phyloP scores from a whole-genome alignment of 495 filamentous ascomycete genomes.

The Cladorrhinum samala region DNA sequence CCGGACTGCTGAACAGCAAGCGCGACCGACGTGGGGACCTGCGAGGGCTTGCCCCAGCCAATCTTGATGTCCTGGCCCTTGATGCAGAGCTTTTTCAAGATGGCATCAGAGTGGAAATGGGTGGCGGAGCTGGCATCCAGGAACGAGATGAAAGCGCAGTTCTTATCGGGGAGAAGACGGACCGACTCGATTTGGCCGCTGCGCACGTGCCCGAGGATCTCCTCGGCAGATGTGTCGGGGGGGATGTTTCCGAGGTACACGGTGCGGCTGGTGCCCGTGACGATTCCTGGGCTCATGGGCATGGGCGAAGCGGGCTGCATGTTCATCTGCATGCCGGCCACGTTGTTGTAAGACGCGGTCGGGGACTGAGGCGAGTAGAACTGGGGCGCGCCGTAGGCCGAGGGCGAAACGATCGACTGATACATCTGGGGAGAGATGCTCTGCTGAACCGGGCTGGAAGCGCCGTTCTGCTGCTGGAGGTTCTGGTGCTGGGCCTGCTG shows the following conservation, averaged over 20 bases:
- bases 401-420: slow-evolving; percentile 70
- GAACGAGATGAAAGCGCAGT: slow-evolving; percentile 99
- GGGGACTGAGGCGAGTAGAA: slow-evolving; percentile 83
- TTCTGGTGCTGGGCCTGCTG: slow-evolving; percentile 58
- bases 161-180: slow-evolving; percentile 93
- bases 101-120: slow-evolving; percentile 98
- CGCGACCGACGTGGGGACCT: slow-evolving; percentile 94
- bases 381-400: slow-evolving; percentile 64
- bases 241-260: slow-evolving; percentile 98
- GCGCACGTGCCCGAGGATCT: slow-evolving; percentile 93
- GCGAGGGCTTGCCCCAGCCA: slow-evolving; percentile 97
- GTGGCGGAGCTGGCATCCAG: slow-evolving; percentile 93
- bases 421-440: slow-evolving; percentile 66
- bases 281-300: slow-evolving; percentile 64
- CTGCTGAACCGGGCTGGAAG: slow-evolving; percentile 46
- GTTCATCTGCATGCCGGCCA: slow-evolving; percentile 49
- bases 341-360: slow-evolving; percentile 61
- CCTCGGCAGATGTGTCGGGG: slow-evolving; percentile 94
- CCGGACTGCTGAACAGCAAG: slow-evolving; percentile 95
- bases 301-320: slow-evolving; percentile 59
- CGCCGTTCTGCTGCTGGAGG: slow-evolving; percentile 47
- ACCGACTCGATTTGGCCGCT: slow-evolving; percentile 99
- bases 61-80: slow-evolving; percentile 99
- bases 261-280: slow-evolving; percentile 88
- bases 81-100: slow-evolving; percentile 97